Evolutionary conservation across 139 green algal genomes (phyloP).

Genomic region (Asterochloris sp.): DNA sequence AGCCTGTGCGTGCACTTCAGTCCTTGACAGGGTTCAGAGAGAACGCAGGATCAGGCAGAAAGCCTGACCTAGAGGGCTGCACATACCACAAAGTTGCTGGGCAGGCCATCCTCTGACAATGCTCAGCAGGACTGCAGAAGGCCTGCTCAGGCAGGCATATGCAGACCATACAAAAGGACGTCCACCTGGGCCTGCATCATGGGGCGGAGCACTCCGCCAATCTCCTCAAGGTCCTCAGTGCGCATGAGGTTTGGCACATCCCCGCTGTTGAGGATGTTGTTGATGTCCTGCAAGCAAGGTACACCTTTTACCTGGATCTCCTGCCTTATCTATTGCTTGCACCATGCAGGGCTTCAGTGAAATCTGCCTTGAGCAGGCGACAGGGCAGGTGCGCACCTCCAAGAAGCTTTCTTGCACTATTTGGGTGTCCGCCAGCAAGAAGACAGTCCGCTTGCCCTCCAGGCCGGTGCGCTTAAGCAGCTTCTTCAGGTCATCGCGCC

Average conservation of each 20-base stretch:
- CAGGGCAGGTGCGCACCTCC: slow-evolving; percentile 28
- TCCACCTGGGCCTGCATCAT: slow-evolving; percentile 38
- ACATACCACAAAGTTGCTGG: too few relatives aligned
- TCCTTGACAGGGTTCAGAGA: too few relatives aligned
- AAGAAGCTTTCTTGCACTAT: slow-evolving; percentile 79
- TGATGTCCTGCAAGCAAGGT: slow-evolving; percentile 76
- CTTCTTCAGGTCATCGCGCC: slow-evolving; percentile 62
- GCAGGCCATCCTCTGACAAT: too few relatives aligned
- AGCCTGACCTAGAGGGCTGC: too few relatives aligned
- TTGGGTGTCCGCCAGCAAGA: slow-evolving; percentile 84
- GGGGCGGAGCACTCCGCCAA: slow-evolving; percentile 47
- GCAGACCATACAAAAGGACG: too few relatives aligned
- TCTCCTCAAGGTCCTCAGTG: slow-evolving; percentile 11
- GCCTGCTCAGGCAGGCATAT: too few relatives aligned
- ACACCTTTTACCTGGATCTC: slow-evolving; percentile 73
- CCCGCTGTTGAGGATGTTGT: slow-evolving; percentile 78
- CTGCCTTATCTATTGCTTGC: slow-evolving; percentile 38
- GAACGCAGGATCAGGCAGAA: too few relatives aligned
- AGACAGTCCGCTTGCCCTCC: slow-evolving; percentile 68
- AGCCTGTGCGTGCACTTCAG: too few relatives aligned
- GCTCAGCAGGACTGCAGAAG: too few relatives aligned
- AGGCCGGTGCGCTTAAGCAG: slow-evolving; percentile 70
- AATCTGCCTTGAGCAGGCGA: too few relatives aligned
- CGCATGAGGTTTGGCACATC: slow-evolving; percentile 48
- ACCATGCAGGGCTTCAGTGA: too few relatives aligned